These are phyloP conservation scores for Teratosphaeria pseudoeucalypti DNA, from an alignment of 2,329 filamentous ascomycete genomes.

Conservation along the genomic window DNA sequence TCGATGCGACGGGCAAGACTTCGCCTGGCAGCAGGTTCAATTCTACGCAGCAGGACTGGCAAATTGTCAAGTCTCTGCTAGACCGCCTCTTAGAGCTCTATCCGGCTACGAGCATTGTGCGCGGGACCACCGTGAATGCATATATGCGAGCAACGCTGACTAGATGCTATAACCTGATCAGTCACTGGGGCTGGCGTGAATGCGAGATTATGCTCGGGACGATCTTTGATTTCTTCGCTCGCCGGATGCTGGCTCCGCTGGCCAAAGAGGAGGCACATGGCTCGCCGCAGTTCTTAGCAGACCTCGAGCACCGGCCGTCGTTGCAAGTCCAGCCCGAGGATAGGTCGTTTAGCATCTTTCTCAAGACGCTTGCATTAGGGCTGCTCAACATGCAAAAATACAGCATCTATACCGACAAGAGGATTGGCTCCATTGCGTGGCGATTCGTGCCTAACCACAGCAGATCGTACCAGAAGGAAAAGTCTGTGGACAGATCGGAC, in stretches of 20 bases:
- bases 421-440: slow-evolving; percentile 45
- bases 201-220: slow-evolving; percentile 44
- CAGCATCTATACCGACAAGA: slow-evolving; percentile 39
- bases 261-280: slow-evolving; percentile 41
- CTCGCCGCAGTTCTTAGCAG: slow-evolving; percentile 45
- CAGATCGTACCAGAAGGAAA: slow-evolving; percentile 49
- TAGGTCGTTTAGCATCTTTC: slow-evolving; percentile 47
- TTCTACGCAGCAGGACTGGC: slow-evolving; percentile 40
- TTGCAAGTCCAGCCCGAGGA: slow-evolving; percentile 40
- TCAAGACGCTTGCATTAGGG: slow-evolving; percentile 46
- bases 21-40: slow-evolving; percentile 31
- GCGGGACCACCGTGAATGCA: slow-evolving; percentile 40
- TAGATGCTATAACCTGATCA: slow-evolving; percentile 44
- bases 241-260: slow-evolving; percentile 41
- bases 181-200: slow-evolving; percentile 46
- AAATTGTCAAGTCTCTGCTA: slow-evolving; percentile 35
- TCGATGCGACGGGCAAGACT: slow-evolving; percentile 41
- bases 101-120: slow-evolving; percentile 28
- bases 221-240: slow-evolving; percentile 51
- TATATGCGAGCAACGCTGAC: slow-evolving; percentile 44
- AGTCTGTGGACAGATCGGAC: slow-evolving; percentile 41
- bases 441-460: slow-evolving; percentile 51
- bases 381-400: slow-evolving; percentile 35
- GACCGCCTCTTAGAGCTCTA: slow-evolving; percentile 39
- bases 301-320: slow-evolving; percentile 34